These are phyloP conservation scores for Crepidotus sp. DNA, from an alignment of 1,284 basidiomycete genomes.

Conservation along the genomic window DNA sequence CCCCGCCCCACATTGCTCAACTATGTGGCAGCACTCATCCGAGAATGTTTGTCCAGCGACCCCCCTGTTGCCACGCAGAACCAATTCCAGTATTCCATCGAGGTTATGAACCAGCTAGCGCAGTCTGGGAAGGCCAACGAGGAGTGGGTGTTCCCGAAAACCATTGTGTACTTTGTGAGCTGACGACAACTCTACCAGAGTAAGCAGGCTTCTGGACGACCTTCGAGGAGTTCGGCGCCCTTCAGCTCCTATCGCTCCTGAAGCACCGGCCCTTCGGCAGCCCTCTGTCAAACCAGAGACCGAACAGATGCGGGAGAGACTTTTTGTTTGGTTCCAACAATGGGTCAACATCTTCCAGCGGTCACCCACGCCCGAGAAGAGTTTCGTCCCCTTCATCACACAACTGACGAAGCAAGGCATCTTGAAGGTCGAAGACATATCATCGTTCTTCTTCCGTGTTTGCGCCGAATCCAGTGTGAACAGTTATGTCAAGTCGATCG, in stretches of 20 bases:
- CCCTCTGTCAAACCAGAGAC: constrained; percentile 56
- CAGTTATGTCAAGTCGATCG: constrained; percentile 82
- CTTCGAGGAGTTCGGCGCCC: constrained; percentile 52
- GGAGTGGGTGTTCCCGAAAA: constrained; percentile 43
- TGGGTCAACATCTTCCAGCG: constrained; percentile 96
- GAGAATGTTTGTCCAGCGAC: constrained; percentile 77
- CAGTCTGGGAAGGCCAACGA: constrained; percentile 74
- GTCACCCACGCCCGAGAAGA: constrained; percentile 84
- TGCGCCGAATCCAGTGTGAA: constrained; percentile 94
- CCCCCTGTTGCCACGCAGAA: constrained; percentile 72
- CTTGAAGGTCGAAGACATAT: constrained; percentile 92
- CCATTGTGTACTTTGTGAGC: constrained; percentile 5
- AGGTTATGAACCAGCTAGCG: constrained; percentile 69
- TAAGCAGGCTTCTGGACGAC: constrained; percentile 60
- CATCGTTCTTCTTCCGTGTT: constrained; percentile 97
- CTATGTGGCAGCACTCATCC: constrained; percentile 79
- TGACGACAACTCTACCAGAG: constrained; percentile 22
- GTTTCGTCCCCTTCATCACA: constrained; percentile 96
- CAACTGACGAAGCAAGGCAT: constrained; percentile 95
- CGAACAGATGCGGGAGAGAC: constrained; percentile 61
- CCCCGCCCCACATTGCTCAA: constrained; percentile 72
- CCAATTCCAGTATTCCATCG: constrained; percentile 78
- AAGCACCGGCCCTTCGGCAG: constrained; percentile 26
- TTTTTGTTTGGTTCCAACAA: constrained; percentile 76
- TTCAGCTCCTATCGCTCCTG: constrained; percentile 23